Percentiles rank a stretch among this genome's conserved stretches.
These are phyloP conservation scores for Prunus yedoensis DNA, from an alignment of 331 rosid genomes.

Conservation along the genomic window DNA sequence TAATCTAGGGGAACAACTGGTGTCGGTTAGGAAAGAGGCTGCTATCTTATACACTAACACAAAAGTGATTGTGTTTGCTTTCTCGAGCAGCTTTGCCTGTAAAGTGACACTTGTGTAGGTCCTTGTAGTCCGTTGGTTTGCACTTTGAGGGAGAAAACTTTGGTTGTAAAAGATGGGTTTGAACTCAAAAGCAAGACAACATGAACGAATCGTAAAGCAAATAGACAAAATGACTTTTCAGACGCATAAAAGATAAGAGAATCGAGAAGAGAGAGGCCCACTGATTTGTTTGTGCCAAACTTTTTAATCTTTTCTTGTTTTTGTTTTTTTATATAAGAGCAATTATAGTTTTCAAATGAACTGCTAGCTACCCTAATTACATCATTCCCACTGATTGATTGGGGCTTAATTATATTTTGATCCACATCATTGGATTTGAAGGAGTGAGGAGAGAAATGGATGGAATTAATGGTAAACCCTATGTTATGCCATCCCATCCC, in stretches of 20 bases:
- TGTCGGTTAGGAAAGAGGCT: slow-evolving; percentile 19
- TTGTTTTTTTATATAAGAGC: background rate
- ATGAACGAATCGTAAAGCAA: slow-evolving; percentile 25
- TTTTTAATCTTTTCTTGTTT: background rate
- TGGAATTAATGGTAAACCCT: no score
- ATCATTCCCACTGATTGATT: no score
- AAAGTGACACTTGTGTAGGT: slow-evolving; percentile 22
- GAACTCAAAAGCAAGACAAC: slow-evolving; percentile 26
- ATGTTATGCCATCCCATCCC: no score
- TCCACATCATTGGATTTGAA: no score
- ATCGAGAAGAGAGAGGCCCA: background rate
- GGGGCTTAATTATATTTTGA: no score
- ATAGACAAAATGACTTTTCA: slow-evolving; percentile 5
- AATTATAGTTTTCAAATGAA: no score
- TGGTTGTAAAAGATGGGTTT: background rate
- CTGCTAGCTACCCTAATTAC: no score
- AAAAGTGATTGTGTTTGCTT: slow-evolving; percentile 21
- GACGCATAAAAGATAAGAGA: background rate
- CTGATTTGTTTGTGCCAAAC: background rate
- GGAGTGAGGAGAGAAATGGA: no score
- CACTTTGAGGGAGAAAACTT: slow-evolving; percentile 10
- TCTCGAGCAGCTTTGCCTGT: slow-evolving; percentile 24
- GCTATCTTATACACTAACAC: slow-evolving; percentile 4
- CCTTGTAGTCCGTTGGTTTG: slow-evolving; percentile 22
- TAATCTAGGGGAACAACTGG: slow-evolving; percentile 29